Conservation (phyloP, 306 rosid species). For the Corylus americana region DNA sequence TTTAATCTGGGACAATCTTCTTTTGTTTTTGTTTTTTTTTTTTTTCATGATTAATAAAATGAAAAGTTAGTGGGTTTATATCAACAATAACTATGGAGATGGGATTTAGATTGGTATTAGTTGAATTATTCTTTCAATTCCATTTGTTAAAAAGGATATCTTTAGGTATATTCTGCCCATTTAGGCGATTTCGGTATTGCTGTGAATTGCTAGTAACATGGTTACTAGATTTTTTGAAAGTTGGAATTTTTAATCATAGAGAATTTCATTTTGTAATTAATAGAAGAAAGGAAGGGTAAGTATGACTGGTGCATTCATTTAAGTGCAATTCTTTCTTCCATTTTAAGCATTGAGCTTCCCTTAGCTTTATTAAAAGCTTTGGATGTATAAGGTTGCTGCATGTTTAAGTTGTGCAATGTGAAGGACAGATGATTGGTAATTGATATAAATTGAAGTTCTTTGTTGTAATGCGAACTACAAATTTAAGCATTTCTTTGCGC, state of each 20-base stretch:
- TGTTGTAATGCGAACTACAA: not conserved
- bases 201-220: not conserved
- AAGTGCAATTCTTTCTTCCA: not conserved
- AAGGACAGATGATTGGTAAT: not conserved
- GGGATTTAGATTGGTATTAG: not conserved
- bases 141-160: not conserved
- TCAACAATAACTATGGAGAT: not conserved
- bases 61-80: not conserved
- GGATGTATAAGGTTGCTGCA: not conserved
- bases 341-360: not conserved
- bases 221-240: not conserved
- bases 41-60: not conserved
- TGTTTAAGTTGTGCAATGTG: not conserved
- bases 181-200: not conserved
- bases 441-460: not conserved
- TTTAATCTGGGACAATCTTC: slow-evolving; percentile 14
- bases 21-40: not conserved
- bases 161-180: not conserved
- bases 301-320: not conserved
- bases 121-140: not conserved
- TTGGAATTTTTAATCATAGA: not conserved
- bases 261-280: not conserved
- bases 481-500: not conserved
- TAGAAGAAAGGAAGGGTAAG: not conserved
- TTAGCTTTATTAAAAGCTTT: not conserved